Conservation (phyloP, 306 rosid species). For the Styphnolobium japonicum region DNA sequence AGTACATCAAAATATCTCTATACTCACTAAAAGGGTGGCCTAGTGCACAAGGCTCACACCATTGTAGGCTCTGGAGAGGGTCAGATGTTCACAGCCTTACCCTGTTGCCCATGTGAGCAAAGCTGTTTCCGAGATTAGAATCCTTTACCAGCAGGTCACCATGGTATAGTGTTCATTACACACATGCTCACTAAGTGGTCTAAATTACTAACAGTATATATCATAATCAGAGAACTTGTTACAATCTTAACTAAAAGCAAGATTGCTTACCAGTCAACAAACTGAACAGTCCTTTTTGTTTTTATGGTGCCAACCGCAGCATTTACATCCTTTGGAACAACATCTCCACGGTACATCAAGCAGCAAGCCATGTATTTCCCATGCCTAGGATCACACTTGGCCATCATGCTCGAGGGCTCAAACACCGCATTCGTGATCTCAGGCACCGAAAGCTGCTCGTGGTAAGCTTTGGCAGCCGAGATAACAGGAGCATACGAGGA, state of each 20-base stretch:
- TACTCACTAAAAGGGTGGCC: background rate
- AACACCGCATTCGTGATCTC: constrained; percentile 98
- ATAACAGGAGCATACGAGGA: constrained; percentile 96
- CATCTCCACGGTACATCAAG: constrained; percentile 97
- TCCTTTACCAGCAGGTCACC: background rate
- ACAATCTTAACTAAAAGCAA: background rate
- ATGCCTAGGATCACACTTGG: constrained; percentile 96
- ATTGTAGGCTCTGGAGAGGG: background rate
- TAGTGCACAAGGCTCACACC: background rate
- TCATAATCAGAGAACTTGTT: background rate
- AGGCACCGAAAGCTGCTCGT: constrained; percentile 91
- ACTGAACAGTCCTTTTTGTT: constrained; percentile 94
- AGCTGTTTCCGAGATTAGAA: background rate
- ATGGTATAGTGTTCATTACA: background rate
- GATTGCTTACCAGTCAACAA: constrained; percentile 84
- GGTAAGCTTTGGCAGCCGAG: constrained; percentile 97
- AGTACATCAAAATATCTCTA: background rate
- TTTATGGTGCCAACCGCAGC: constrained; percentile 95
- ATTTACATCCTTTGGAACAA: constrained; percentile 97
- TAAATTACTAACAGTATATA: background rate
- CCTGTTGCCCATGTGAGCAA: background rate
- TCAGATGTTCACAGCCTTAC: background rate
- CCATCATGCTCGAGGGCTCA: constrained; percentile 99
- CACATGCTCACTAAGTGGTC: background rate
- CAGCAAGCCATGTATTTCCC: constrained; percentile 99